Evolutionary conservation across 2,329 filamentous ascomycete genomes (phyloP).

Genomic region (Claviceps sp.): DNA sequence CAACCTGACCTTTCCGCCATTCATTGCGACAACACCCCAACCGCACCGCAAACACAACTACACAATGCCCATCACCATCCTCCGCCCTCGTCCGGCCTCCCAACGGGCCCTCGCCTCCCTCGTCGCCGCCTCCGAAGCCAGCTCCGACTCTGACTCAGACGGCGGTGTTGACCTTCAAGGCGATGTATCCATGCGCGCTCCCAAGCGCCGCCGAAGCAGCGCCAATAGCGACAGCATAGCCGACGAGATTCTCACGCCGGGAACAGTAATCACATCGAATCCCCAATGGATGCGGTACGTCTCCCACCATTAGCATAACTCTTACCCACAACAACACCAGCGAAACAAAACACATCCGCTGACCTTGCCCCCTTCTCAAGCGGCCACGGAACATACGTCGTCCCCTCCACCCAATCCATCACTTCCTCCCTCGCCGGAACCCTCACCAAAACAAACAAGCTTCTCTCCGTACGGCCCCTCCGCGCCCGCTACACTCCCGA

Average conservation of each 20-base stretch:
- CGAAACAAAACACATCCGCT: not conserved
- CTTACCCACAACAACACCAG: too few relatives aligned
- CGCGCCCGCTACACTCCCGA: slow-evolving; percentile 90
- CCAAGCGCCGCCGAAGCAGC: slow-evolving; percentile 23
- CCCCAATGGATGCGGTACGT: slow-evolving; percentile 86
- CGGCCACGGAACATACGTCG: slow-evolving; percentile 84
- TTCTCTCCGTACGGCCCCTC: slow-evolving; percentile 80
- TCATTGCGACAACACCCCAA: too few relatives aligned
- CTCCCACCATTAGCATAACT: not conserved
- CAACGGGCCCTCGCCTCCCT: slow-evolving; percentile 11
- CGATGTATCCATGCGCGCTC: slow-evolving; percentile 30
- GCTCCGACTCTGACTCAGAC: slow-evolving; percentile 30
- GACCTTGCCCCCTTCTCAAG: slow-evolving; percentile 26
- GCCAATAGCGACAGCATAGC: slow-evolving; percentile 15
- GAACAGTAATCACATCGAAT: slow-evolving; percentile 76
- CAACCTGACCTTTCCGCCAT: too few relatives aligned
- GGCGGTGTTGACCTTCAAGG: slow-evolving; percentile 32
- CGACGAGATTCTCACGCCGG: slow-evolving; percentile 66
- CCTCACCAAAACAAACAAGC: slow-evolving; percentile 87
- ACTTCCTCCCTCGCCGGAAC: slow-evolving; percentile 83
- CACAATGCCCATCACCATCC: slow-evolving; percentile 35
- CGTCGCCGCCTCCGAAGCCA: slow-evolving; percentile 16
- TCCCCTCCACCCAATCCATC: slow-evolving; percentile 51
- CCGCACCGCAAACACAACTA: not conserved
- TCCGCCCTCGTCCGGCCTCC: slow-evolving; percentile 24